These are phyloP conservation scores for Sporothrix globosa DNA, from an alignment of 2,329 filamentous ascomycete genomes.

Conservation along the genomic window DNA sequence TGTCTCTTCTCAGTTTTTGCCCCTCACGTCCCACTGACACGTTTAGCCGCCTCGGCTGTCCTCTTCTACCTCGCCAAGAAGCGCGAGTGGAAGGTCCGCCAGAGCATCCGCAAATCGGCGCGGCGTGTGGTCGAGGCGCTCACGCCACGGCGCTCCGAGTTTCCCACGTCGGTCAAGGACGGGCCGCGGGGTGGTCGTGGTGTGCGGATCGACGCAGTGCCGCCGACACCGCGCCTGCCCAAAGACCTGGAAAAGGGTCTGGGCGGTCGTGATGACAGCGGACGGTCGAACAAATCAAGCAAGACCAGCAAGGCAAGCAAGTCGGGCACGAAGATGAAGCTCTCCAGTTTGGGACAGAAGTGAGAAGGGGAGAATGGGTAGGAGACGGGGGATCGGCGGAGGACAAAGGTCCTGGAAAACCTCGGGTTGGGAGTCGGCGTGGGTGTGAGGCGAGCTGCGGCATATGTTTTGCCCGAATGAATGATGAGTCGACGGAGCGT, in stretches of 20 bases:
- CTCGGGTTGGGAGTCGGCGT: not conserved
- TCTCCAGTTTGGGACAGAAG: conserved; percentile 42
- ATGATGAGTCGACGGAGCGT: not conserved
- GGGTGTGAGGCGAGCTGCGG: not conserved
- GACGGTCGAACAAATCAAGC: conserved; percentile 38
- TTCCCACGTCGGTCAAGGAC: conserved; percentile 61
- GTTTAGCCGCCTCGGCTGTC: conserved; percentile 62
- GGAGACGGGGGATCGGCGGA: no score
- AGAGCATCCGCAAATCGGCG: conserved; percentile 70
- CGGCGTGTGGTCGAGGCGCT: conserved; percentile 63
- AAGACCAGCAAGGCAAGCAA: conserved; percentile 32
- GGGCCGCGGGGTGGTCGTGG: conserved; percentile 45
- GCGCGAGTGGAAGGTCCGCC: conserved; percentile 77
- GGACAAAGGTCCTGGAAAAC: not conserved
- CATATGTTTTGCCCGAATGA: not conserved
- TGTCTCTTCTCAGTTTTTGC: not conserved
- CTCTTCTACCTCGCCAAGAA: conserved; percentile 84
- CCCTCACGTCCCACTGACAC: not conserved
- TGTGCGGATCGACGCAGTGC: conserved; percentile 58
- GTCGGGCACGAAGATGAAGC: conserved; percentile 30
- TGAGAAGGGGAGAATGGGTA: conserved; percentile 29
- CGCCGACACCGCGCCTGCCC: conserved; percentile 60
- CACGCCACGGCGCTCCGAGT: conserved; percentile 64
- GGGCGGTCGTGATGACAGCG: conserved; percentile 39
- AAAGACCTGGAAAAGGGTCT: conserved; percentile 64